These are phyloP conservation scores for Ustilago cynodontis DNA, from an alignment of 1,284 basidiomycete species.

Conservation along the genomic window DNA sequence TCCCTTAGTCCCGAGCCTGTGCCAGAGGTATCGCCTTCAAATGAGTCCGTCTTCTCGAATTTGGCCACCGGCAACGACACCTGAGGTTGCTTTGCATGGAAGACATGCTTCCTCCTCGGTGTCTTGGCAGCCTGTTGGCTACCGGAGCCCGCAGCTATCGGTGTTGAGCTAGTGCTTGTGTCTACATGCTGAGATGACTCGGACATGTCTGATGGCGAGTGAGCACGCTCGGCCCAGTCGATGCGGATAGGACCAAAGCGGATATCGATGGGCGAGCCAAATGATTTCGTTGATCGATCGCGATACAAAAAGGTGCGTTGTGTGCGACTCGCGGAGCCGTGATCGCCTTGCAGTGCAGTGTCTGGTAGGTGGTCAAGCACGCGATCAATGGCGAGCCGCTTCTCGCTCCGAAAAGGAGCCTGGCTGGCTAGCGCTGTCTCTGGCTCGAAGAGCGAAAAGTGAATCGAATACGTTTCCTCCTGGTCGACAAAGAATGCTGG, in stretches of 20 bases:
- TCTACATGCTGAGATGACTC: neutral
- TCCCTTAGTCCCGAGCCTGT: slow-evolving; percentile 14
- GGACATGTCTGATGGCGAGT: neutral
- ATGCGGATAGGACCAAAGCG: slow-evolving; percentile 58
- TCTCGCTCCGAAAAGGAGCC: slow-evolving; percentile 30
- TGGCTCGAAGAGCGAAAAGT: slow-evolving; percentile 39
- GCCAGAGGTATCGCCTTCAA: slow-evolving; percentile 39
- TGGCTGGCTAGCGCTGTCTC: slow-evolving; percentile 9
- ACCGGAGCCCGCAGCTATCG: slow-evolving; percentile 7
- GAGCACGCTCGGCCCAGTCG: slow-evolving; percentile 52
- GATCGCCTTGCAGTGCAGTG: slow-evolving; percentile 30
- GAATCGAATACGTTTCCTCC: slow-evolving; percentile 48
- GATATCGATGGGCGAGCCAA: slow-evolving; percentile 50
- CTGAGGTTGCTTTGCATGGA: slow-evolving; percentile 45
- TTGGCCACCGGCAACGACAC: slow-evolving; percentile 43
- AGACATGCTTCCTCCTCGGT: slow-evolving; percentile 32
- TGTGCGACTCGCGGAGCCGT: slow-evolving; percentile 19
- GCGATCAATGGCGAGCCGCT: slow-evolving; percentile 9
- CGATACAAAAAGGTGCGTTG: slow-evolving; percentile 30
- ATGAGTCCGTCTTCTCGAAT: slow-evolving; percentile 58
- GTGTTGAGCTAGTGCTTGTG: slow-evolving; percentile 11
- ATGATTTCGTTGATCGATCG: slow-evolving; percentile 31
- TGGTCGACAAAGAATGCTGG: slow-evolving; percentile 35
- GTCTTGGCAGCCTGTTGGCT: slow-evolving; percentile 6
- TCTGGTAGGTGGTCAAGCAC: slow-evolving; percentile 35